Conservation (phyloP, 129 eudicot genomes). For the Mikania micrantha region DNA sequence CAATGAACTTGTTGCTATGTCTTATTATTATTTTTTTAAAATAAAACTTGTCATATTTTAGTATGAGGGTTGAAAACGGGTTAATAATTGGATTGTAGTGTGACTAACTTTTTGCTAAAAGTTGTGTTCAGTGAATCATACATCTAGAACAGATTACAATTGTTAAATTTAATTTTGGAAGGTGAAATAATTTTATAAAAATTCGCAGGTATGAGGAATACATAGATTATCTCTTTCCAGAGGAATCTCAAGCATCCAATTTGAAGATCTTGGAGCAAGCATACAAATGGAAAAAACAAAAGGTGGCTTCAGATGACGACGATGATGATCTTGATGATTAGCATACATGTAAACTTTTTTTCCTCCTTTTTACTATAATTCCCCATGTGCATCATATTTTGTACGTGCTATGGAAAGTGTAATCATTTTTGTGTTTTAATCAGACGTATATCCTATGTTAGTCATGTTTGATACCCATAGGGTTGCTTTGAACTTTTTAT, state of each 20-base stretch:
- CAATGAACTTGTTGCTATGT: background rate
- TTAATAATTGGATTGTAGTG: too few species aligned
- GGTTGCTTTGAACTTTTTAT: too few species aligned
- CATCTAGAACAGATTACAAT: too few species aligned
- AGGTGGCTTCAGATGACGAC: constrained; percentile 26
- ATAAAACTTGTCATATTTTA: background rate
- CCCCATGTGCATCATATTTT: too few species aligned
- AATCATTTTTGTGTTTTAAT: too few species aligned
- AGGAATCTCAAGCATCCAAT: constrained; percentile 63
- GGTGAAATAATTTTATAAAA: constrained; percentile 11
- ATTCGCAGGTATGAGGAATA: constrained; percentile 84
- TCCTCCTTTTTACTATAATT: too few species aligned
- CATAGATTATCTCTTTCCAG: constrained; percentile 87
- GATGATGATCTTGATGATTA: constrained; percentile 13
- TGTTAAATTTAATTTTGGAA: constrained; percentile 28
- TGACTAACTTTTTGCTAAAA: too few species aligned
- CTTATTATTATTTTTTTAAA: background rate
- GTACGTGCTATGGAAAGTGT: too few species aligned
- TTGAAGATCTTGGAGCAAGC: constrained; percentile 78
- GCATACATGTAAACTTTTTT: too few species aligned
- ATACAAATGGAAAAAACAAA: constrained; percentile 73
- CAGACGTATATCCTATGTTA: too few species aligned
- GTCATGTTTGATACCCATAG: too few species aligned
- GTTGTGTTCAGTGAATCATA: too few species aligned
- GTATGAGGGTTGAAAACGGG: background rate